These are phyloP conservation scores for Hypomontagnella monticulosa DNA, from an alignment of 495 filamentous ascomycete species.

Conservation along the genomic window DNA sequence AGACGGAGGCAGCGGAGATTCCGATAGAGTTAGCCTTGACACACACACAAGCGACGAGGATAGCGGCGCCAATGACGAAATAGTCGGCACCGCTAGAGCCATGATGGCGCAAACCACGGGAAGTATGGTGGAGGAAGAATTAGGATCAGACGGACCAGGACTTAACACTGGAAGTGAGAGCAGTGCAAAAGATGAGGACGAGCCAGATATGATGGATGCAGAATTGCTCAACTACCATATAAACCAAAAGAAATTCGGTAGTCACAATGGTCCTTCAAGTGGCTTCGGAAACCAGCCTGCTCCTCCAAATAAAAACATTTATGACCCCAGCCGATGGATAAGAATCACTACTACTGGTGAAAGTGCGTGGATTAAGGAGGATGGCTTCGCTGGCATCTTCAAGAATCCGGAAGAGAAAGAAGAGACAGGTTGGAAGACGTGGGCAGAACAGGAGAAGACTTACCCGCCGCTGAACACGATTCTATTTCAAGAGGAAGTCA, in stretches of 20 bases:
- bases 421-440: conserved; percentile 28
- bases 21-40: too few relatives aligned
- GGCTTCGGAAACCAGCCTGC: conserved; percentile 12
- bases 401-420: not conserved
- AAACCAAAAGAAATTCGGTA: too few relatives aligned
- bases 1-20: not conserved
- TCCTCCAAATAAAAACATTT: conserved; percentile 1
- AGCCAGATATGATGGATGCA: not conserved
- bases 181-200: not conserved
- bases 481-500: not conserved
- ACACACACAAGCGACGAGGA: not conserved
- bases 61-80: not conserved
- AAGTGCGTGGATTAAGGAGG: not conserved
- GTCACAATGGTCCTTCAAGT: not conserved
- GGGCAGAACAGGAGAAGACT: conserved; percentile 27
- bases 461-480: conserved; percentile 35
- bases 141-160: not conserved
- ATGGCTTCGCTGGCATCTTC: not conserved
- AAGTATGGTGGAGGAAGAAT: too few relatives aligned
- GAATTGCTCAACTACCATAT: not conserved
- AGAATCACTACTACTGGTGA: not conserved
- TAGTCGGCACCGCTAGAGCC: conserved; percentile 4
- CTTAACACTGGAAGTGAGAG: not conserved
- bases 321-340: conserved; percentile 33
- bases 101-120: not conserved